Base-by-base conservation (phyloP, 2,329 filamentous ascomycete species). In the Elsinoe perseae region DNA sequence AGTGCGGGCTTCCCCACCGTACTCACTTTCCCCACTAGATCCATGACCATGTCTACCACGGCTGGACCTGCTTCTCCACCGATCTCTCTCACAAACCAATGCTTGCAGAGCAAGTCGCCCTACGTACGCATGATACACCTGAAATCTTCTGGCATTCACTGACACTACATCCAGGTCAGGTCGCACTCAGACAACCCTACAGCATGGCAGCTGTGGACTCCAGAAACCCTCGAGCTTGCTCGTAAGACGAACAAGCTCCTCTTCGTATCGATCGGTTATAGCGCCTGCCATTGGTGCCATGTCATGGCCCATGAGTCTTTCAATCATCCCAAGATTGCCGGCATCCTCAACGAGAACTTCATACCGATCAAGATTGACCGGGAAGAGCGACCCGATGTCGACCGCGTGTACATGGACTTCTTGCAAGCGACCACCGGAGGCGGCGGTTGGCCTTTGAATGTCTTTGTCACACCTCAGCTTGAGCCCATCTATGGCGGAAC, bases 341-440 rank as follows among this genome's bases (percentile, higher is more conserved):
- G 81, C 21, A 78, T 95, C 57, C 78, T 98, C 32, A 98, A 97
- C 74, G 78, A 85, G 59, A 81, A 83, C 57, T 98, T 97, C 70
- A 83, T 98, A 43, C 92, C 93, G 3, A 84, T 97, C 69, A 87
- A 96, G 64, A 82, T 97, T 65, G 93, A 98, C 71, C 83, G 91
- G 59, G 93, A 98, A 72, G 89, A 95, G 72, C 84, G 92, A 23
- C 92, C 92, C 7, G 91, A 97, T 67, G 83, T 97, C 61, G 93
- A 98, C 67, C 84, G 87, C 60, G 91, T 97, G 61, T 97, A 97
- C 70, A 96, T 96, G 89, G 95, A 95, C 74, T 98, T 95, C 70
- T 86, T 95, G 38, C 90, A 96, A 69, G 92, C 92, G 1, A 92
- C 93, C 9, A 95, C 87, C 58, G 90, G 87, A 18, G 85, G 82